A percentile compares a stretch with the other conserved stretches of the same genome.
phyloP scores from a whole-genome alignment of 805 yeast genomes.

The Cyberlindnera samutprakarnensis region DNA sequence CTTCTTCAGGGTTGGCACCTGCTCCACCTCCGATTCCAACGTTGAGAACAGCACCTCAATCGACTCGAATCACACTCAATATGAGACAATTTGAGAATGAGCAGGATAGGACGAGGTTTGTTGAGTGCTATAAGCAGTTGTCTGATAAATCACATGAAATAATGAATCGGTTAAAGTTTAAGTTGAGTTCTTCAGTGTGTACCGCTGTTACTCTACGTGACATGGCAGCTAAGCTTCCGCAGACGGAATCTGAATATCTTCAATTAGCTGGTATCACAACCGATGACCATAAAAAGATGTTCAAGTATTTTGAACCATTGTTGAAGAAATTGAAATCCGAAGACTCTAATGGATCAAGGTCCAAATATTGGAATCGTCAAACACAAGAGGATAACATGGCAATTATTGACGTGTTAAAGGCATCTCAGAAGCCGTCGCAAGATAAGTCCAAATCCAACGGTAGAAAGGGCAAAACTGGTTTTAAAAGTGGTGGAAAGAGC shows the following conservation, averaged over 20 bases:
- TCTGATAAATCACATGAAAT: constrained; percentile 34
- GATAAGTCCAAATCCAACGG: neutral
- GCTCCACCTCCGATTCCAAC: constrained; percentile 5
- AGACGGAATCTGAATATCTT: constrained; percentile 38
- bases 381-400: constrained; percentile 10
- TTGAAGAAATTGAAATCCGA: constrained; percentile 20
- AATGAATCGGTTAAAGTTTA: constrained; percentile 33
- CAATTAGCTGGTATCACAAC: constrained; percentile 26
- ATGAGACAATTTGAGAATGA: constrained; percentile 14
- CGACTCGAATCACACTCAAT: constrained; percentile 17
- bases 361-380: constrained; percentile 13
- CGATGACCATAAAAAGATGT: constrained; percentile 23
- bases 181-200: constrained; percentile 27
- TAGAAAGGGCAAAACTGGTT: neutral
- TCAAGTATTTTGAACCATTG: constrained; percentile 31
- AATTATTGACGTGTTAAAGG: constrained; percentile 16
- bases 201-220: constrained; percentile 38
- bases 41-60: constrained; percentile 9
- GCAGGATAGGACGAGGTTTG: constrained; percentile 15
- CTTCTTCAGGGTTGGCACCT: constrained; percentile 13
- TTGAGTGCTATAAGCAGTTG: constrained; percentile 22
- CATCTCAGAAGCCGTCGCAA: constrained; percentile 15
- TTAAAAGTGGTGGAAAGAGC: neutral
- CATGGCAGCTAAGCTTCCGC: constrained; percentile 50
- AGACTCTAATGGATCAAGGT: constrained; percentile 9